Evolutionary conservation across 352 stramenopile genomes (phyloP), one percentile per base, ranked within the genome.

Genomic region (Stramenopiles sp.): DNA sequence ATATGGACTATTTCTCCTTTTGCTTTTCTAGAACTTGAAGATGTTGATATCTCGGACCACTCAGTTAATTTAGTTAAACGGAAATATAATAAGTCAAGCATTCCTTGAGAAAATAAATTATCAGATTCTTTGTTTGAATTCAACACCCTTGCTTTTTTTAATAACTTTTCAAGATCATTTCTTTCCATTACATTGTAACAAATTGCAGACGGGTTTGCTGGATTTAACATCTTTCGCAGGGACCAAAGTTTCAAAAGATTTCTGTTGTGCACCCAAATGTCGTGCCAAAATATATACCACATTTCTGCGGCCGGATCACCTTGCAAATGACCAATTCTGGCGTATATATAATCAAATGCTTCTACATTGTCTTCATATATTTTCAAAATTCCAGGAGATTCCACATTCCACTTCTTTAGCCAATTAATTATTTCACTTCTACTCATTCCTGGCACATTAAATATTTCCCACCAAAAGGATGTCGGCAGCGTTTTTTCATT

Each of bases 241-340:
- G 4, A 13, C 7, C 65, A 13, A 13, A 76, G 13, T 13, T 4
- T 13, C 4, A 31, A 20, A 13, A 76, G 13, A 33, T 76, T 4
- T 20, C 31, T 76, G 13, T 76, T 76, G 7, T 76, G 65, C 13
- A 76, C 13, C 65, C 65, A 76, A 4, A 76, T 20, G 13, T 76
- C 65, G 65, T 76, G 65, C 65, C 65, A 76, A 76, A 76, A 76
- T 76, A 76, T 33, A 13, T 33, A 76, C 65, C 65, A 76, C 65
- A 76, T 33, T 76, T 76, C 65, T 13, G 65, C 65, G 13, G 30
- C 30, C 4, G 65, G 65, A 33, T 76, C 7, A 13, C 65, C 65
- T 76, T 76, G 65, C 30, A 76, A 33, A 33, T 76, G 30, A 7
- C 31, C 65, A 4, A 76, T 76, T 1, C 65, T 4, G 30, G 65